A percentile compares a stretch with the other conserved stretches of the same genome.
phyloP scores from a whole-genome alignment of 768 basidiomycete genomes.

The Suillus subalutaceus region DNA sequence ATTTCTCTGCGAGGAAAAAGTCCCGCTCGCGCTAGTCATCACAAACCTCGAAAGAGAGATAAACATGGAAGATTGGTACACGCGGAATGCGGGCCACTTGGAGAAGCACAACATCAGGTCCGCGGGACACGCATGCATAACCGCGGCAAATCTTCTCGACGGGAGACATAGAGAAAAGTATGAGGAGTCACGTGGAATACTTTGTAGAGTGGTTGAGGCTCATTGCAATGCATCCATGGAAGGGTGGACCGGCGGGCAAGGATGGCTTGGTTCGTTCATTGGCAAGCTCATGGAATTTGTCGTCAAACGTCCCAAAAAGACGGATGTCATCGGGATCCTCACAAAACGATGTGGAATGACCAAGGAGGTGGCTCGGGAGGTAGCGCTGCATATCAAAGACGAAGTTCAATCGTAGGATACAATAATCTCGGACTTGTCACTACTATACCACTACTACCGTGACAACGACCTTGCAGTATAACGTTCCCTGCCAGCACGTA shows the following conservation, averaged over 20 bases:
- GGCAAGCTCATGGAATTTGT: slow-evolving; percentile 20
- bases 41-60: slow-evolving; percentile 44
- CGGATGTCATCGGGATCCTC: slow-evolving; percentile 23
- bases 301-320: slow-evolving; percentile 20
- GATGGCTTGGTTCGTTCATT: slow-evolving; percentile 24
- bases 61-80: slow-evolving; percentile 40
- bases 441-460: background rate
- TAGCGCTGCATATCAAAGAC: background rate
- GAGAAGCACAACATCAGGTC: slow-evolving; percentile 28
- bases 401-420: background rate
- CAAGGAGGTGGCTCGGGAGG: background rate
- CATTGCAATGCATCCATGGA: background rate
- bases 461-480: background rate
- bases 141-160: slow-evolving; percentile 26
- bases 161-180: slow-evolving; percentile 36
- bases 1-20: slow-evolving; percentile 40
- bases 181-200: slow-evolving; percentile 30
- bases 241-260: slow-evolving; percentile 14
- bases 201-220: background rate
- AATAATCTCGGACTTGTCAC: background rate
- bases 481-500: background rate
- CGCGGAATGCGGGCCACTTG: slow-evolving; percentile 29
- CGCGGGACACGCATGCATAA: slow-evolving; percentile 44
- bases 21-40: slow-evolving; percentile 35
- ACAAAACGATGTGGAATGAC: slow-evolving; percentile 29